phyloP scores from a whole-genome alignment of 1,284 basidiomycete species.

The Malassezia arunalokei region DNA sequence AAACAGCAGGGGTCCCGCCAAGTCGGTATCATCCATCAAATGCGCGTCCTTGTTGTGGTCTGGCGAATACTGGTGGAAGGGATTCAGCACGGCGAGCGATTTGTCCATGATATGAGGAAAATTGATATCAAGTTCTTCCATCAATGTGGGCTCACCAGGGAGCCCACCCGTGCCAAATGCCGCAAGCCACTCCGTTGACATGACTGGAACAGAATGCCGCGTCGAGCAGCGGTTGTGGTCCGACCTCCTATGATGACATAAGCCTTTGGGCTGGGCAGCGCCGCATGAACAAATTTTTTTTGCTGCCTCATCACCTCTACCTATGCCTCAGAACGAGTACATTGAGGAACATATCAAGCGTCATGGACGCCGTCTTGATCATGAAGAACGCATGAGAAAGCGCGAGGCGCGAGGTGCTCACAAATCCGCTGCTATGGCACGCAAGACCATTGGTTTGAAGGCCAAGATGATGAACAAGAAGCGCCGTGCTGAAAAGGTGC shows the following conservation, averaged over 20 bases:
- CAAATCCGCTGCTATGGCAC: constrained; percentile 70
- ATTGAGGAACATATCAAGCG: constrained; percentile 48
- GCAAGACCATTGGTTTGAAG: constrained; percentile 91
- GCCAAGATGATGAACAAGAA: constrained; percentile 93
- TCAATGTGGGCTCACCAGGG: constrained; percentile 41
- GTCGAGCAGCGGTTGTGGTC: no score
- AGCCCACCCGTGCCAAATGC: constrained; percentile 45
- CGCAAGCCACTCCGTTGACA: constrained; percentile 14
- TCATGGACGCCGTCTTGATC: constrained; percentile 43
- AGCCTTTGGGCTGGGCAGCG: no score
- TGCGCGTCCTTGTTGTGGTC: constrained; percentile 56
- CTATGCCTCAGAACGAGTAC: constrained; percentile 47
- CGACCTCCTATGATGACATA: no score
- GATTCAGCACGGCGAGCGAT: constrained; percentile 88
- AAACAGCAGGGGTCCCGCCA: constrained; percentile 90
- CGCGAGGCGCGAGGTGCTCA: constrained; percentile 81
- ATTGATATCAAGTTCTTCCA: constrained; percentile 82
- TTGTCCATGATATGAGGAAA: constrained; percentile 89
- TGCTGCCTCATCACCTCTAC: neutral
- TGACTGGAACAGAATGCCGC: neutral
- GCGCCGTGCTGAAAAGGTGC: constrained; percentile 91
- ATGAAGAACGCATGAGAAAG: constrained; percentile 57
- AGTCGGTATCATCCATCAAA: constrained; percentile 98
- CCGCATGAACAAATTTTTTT: neutral
- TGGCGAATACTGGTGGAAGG: constrained; percentile 58